These are phyloP conservation scores for Boletus sp. DNA, from an alignment of 768 basidiomycete species.

Conservation along the genomic window DNA sequence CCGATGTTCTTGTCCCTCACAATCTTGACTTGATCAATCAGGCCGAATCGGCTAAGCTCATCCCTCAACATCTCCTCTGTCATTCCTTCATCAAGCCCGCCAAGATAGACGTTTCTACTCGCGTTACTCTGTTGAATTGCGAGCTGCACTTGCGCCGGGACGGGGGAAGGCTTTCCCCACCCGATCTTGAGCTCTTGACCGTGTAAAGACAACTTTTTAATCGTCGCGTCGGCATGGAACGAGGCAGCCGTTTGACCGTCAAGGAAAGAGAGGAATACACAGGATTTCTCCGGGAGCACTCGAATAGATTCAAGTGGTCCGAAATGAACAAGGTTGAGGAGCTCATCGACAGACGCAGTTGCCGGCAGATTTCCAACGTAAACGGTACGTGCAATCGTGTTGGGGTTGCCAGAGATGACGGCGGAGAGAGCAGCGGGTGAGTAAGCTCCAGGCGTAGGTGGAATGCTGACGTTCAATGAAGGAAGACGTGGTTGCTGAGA, in stretches of 20 bases:
- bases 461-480: constrained; percentile 65
- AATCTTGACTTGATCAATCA: constrained; percentile 99
- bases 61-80: constrained; percentile 93
- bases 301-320: constrained; percentile 94
- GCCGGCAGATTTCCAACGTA: constrained; percentile 96
- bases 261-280: constrained; percentile 97
- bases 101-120: constrained; percentile 94
- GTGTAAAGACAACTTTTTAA: constrained; percentile 91
- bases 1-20: constrained; percentile 99
- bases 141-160: constrained; percentile 80
- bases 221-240: constrained; percentile 95
- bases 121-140: constrained; percentile 93
- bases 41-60: constrained; percentile 87
- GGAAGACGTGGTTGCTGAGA: constrained; percentile 54
- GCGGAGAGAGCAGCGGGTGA: constrained; percentile 78
- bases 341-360: constrained; percentile 95
- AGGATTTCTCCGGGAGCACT: constrained; percentile 93
- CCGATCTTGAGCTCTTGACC: constrained; percentile 98
- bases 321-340: constrained; percentile 96
- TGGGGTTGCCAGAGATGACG: constrained; percentile 60
- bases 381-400: constrained; percentile 79
- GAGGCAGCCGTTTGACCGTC: constrained; percentile 91
- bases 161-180: constrained; percentile 94
- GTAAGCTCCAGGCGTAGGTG: constrained; percentile 69
- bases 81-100: constrained; percentile 84